Evolutionary conservation across 352 stramenopile species (phyloP), one percentile per base, ranked within the genome.

Genomic region (Phytophthora cactorum): DNA sequence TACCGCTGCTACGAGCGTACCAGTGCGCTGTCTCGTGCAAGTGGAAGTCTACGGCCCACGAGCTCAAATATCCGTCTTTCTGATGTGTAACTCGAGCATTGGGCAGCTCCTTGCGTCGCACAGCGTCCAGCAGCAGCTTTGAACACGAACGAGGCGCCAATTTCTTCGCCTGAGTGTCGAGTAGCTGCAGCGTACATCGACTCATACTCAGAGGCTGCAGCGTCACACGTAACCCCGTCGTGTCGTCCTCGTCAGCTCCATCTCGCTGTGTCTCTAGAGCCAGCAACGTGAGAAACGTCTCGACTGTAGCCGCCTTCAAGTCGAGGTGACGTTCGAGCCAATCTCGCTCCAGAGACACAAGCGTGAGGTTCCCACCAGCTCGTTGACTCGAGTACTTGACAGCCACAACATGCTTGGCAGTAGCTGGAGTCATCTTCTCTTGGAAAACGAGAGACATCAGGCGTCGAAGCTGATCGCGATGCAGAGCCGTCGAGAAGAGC

Each of bases 261-360:
- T 15, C 12, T 55, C 63, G 60, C 49, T 75, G 45, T 22, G 64
- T 67, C 17, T 84, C 65, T 12, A 88, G 63, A 41, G 75, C 71
- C 28, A 89, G 43, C 17, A 93, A 60, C 10, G 85, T 93, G 4
- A 95, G 60, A 60, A 95, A 92, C 22, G 88, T 95, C 54, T 95
- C 88, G 25, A 95, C 64, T 47, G 74, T 89, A 32, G 82, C 85
- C 0, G 74, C 55, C 51, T 95, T 93, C 69, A 95, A 81, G 52
- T 95, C 86, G 8, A 94, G 59, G 22, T 84, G 56, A 17, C 52
- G 63, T 66, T 93, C 84, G 5, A 93, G 59, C 76, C 79, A 90
- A 54, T 84, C 71, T 25, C 87, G 71, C 15, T 86, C 75, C 29
- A 92, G 51, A 22, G 78, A 83, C 65, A 89, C 56, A 41, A 78